Conservation (phyloP, 306 rosid genomes). For the Vachellia collinsii region DNA sequence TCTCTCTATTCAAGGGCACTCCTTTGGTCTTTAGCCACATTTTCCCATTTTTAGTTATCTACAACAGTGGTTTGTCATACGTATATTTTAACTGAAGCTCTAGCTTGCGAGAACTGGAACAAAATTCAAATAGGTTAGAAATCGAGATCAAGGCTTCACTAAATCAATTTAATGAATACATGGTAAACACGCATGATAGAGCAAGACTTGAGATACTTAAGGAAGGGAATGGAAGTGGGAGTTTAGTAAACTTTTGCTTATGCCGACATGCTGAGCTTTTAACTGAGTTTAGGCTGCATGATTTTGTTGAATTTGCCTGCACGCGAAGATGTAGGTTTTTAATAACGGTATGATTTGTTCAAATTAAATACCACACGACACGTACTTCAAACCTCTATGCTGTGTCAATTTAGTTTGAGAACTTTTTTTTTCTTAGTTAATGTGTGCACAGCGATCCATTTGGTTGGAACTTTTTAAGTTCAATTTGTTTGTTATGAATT, state of each 20-base stretch:
- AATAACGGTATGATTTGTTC: not conserved
- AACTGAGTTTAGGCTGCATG: not conserved
- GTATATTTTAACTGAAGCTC: not conserved
- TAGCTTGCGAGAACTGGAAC: not conserved
- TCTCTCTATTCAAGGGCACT: not conserved
- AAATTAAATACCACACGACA: not conserved
- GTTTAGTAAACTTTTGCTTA: not conserved
- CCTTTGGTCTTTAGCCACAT: not conserved
- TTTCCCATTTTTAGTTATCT: not conserved
- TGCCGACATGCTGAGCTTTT: not conserved
- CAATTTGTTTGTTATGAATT: not conserved
- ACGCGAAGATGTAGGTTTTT: not conserved
- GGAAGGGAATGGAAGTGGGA: not conserved
- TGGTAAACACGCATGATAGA: not conserved
- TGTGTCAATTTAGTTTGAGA: not conserved
- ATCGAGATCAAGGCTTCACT: not conserved
- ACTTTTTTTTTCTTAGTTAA: not conserved
- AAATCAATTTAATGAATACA: not conserved
- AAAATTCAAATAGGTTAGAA: not conserved
- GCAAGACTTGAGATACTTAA: not conserved
- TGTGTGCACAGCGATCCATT: constrained; percentile 3
- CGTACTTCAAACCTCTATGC: not conserved
- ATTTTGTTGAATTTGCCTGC: not conserved
- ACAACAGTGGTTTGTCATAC: not conserved
- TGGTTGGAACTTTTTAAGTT: constrained; percentile 9